Evolutionary conservation across 352 stramenopile genomes (phyloP), one percentile per base, ranked within the genome.

Genomic region (Pythium monospermum): DNA sequence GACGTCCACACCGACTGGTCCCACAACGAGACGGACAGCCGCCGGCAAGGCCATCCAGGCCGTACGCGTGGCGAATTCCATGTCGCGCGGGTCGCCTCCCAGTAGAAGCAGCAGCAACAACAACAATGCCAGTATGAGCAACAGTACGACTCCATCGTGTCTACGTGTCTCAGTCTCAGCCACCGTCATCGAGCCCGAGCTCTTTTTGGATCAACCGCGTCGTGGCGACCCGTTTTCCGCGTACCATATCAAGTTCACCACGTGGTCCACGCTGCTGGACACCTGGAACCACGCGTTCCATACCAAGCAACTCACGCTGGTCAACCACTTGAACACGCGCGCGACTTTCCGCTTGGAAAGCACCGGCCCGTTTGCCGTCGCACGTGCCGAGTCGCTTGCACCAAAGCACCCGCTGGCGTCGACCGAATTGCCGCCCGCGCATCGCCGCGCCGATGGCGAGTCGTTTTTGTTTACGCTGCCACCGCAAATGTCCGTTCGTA

Each of bases 161-260:
- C 39, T 92, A 2, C 66, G 74, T 16, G 59, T 92, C 8, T 57
- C 81, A n/a, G 58, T 93, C 6, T 46, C 57, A n/a, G 71, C 73
- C 0, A 62, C 83, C n/a, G 62, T 84, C 5, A 69, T 90, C 37
- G 71, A 85, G 18, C 82, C 82, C 1, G 66, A 82, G 37, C 59
- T 93, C 2, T 71, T 69, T 22, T 63, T 89, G 33, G 79, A 91
- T 48, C 73, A 84, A 42, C 43, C 50, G 32, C 6, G 11, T 19
- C n/a, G 33, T 25, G 6, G 43, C 33, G 28, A 32, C 16, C 19
- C 62, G 4, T 13, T 37, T 22, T 30, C 38, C 19, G n/a, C 27
- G 23, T 81, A 83, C 32, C 71, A 84, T 49, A 61, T 85, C 60
- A 75, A 73, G 43, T 92, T 92, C 56, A 85, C 73, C 36, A 91